These are phyloP conservation scores for Pseudozyma pruni DNA, from an alignment of 1,284 basidiomycete genomes.

Conservation along the genomic window DNA sequence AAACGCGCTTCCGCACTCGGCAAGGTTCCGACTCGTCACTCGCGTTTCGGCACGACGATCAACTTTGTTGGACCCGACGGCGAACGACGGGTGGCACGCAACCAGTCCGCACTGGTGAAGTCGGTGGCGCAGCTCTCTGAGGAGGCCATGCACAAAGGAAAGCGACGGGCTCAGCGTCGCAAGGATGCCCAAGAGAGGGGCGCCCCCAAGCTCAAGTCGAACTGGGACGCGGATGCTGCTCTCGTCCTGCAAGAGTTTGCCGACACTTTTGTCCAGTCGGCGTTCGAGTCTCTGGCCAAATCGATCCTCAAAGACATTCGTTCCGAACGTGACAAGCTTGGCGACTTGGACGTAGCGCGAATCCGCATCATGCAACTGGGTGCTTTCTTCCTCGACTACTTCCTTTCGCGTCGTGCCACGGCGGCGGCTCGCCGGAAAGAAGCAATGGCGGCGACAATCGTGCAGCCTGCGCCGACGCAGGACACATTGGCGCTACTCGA, in stretches of 20 bases:
- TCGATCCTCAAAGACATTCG: slow-evolving; percentile 64
- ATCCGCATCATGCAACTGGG: slow-evolving; percentile 61
- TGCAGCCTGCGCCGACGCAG: slow-evolving; percentile 13
- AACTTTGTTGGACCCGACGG: slow-evolving; percentile 61
- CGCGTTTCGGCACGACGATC: slow-evolving; percentile 65
- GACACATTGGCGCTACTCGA: slow-evolving; percentile 8
- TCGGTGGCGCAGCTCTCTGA: slow-evolving; percentile 57
- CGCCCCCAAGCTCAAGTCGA: slow-evolving; percentile 46
- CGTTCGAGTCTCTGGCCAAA: slow-evolving; percentile 57
- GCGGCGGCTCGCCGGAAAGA: slow-evolving; percentile 17
- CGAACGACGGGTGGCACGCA: slow-evolving; percentile 53
- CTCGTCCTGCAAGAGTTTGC: slow-evolving; percentile 56
- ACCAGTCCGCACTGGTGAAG: slow-evolving; percentile 54
- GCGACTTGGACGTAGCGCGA: slow-evolving; percentile 62
- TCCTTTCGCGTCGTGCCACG: slow-evolving; percentile 49
- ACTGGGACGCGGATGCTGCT: slow-evolving; percentile 58
- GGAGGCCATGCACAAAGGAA: slow-evolving; percentile 40
- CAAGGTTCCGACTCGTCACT: slow-evolving; percentile 54
- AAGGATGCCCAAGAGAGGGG: slow-evolving; percentile 57
- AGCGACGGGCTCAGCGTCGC: slow-evolving; percentile 44
- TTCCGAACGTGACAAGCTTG: slow-evolving; percentile 63
- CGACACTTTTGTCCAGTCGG: slow-evolving; percentile 60
- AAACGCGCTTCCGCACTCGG: slow-evolving; percentile 32
- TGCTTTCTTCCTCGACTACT: slow-evolving; percentile 65
- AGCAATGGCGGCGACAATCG: slow-evolving; percentile 2